These are phyloP conservation scores for Cenchrus americanus DNA, from an alignment of 176 grass and related monocot genomes.

Conservation along the genomic window DNA sequence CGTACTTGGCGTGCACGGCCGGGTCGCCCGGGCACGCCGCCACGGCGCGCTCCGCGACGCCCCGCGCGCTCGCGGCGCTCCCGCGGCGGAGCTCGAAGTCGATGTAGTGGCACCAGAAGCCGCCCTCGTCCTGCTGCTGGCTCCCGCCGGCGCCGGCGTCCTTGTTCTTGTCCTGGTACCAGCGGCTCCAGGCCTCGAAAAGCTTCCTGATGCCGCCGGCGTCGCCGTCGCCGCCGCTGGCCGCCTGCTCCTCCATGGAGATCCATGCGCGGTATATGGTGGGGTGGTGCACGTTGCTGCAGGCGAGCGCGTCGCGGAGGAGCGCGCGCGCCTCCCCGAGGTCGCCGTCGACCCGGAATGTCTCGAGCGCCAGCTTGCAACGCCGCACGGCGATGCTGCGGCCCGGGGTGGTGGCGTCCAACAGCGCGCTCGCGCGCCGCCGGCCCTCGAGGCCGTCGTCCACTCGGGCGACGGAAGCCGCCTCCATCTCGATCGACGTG, in stretches of 20 bases:
- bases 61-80: not conserved
- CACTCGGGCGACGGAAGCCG: not conserved
- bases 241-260: not conserved
- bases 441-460: not conserved
- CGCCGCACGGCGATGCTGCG: constrained; percentile 10
- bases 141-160: too few species aligned
- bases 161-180: not conserved
- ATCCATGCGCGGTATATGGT: constrained; percentile 22
- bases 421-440: not conserved
- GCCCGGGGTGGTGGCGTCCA: not conserved
- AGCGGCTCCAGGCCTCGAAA: not conserved
- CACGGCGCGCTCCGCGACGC: not conserved
- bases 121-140: not conserved
- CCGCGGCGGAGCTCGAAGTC: constrained; percentile 9
- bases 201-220: not conserved
- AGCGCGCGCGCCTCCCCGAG: not conserved
- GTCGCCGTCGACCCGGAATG: not conserved
- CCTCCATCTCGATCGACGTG: not conserved
- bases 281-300: constrained; percentile 11
- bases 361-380: not conserved
- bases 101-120: constrained; percentile 23
- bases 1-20: constrained; percentile 2
- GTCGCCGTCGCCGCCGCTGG: not conserved
- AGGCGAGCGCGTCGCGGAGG: not conserved
- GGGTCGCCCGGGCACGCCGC: constrained; percentile 19